phyloP scores from a whole-genome alignment of 306 rosid species.

The Cucurbita ficifolia region DNA sequence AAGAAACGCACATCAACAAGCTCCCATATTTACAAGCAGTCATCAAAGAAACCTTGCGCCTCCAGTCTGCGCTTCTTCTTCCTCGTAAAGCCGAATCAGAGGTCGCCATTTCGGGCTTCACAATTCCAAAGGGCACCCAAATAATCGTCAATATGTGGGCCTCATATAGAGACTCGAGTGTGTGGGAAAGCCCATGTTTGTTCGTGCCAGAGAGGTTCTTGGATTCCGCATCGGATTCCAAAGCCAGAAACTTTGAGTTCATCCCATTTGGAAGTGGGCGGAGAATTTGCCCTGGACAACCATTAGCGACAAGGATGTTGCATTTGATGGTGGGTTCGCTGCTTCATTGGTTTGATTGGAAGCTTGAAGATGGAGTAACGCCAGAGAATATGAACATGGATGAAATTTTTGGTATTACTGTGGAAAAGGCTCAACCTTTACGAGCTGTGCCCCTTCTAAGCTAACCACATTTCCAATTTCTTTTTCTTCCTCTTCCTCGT shows the following conservation, averaged over 20 bases:
- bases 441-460: constrained; percentile 17
- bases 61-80: constrained; percentile 27
- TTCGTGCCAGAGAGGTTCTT: constrained; percentile 46
- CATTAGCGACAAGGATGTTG: constrained; percentile 1
- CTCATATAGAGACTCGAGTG: constrained; percentile 17
- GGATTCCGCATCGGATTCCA: constrained; percentile 24
- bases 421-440: constrained; percentile 25
- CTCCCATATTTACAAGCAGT: constrained; percentile 41
- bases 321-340: constrained; percentile 12
- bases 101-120: constrained; percentile 26
- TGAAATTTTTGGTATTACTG: constrained; percentile 31
- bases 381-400: constrained; percentile 31
- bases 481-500: too few relatives aligned
- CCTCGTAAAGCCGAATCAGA: constrained; percentile 33
- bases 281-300: not conserved
- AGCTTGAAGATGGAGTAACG: constrained; percentile 21
- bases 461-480: not conserved
- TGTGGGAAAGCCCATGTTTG: constrained; percentile 24
- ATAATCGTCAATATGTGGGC: constrained; percentile 39
- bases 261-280: constrained; percentile 35
- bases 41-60: constrained; percentile 34
- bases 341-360: constrained; percentile 44
- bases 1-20: constrained; percentile 32
- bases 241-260: constrained; percentile 30
- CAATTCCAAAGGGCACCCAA: constrained; percentile 32